These are phyloP conservation scores for Xylaria hypoxylon DNA, from an alignment of 2,329 filamentous ascomycete genomes.

Conservation along the genomic window DNA sequence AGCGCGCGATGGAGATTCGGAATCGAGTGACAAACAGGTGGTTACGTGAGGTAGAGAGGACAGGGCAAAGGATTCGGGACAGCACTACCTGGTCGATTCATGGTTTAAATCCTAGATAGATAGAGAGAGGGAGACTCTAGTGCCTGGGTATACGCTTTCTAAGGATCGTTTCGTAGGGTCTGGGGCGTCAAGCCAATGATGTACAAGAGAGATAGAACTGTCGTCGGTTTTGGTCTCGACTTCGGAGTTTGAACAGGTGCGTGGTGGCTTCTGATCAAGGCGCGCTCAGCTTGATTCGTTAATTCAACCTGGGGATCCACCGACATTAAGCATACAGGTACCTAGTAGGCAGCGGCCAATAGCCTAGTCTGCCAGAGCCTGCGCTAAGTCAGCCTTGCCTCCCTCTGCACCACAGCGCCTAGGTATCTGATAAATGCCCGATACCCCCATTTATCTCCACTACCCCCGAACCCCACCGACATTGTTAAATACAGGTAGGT, in stretches of 20 bases:
- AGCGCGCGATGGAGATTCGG: constrained; percentile 43
- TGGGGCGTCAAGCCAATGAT: constrained; percentile 20
- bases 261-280: constrained; percentile 26
- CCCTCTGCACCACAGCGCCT: not conserved
- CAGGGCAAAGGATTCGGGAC: constrained; percentile 36
- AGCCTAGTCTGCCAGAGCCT: not conserved
- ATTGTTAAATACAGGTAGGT: too few species aligned
- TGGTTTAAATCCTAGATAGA: constrained; percentile 52
- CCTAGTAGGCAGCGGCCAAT: constrained; percentile 31
- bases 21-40: constrained; percentile 47
- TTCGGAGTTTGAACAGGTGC: constrained; percentile 26
- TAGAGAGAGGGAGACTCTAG: constrained; percentile 31
- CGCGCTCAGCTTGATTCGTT: constrained; percentile 36
- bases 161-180: constrained; percentile 27
- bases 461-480: not conserved
- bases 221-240: constrained; percentile 24
- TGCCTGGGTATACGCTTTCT: constrained; percentile 14
- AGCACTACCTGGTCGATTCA: constrained; percentile 71
- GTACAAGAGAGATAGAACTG: constrained; percentile 14
- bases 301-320: constrained; percentile 17
- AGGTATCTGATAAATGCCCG: not conserved
- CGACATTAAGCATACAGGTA: not conserved
- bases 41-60: constrained; percentile 47
- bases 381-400: too few species aligned
- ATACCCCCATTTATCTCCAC: not conserved